phyloP scores from a whole-genome alignment of 257 asterid species.

The Apocynum venetum region DNA sequence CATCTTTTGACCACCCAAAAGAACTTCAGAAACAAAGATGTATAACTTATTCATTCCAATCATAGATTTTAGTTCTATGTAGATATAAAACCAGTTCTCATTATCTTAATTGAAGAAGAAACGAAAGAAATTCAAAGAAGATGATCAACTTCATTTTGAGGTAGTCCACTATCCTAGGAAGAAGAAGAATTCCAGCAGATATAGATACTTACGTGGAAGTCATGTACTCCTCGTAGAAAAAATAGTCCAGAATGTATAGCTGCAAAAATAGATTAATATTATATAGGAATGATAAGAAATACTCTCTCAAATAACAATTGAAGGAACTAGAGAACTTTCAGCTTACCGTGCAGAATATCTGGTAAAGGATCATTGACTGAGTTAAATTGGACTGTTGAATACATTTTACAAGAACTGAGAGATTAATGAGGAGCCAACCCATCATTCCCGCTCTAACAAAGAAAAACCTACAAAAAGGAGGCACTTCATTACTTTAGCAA shows the following conservation, averaged over 20 bases:
- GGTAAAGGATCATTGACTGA: slow-evolving; percentile 84
- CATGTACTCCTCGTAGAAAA: slow-evolving; percentile 88
- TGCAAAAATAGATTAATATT: slow-evolving; percentile 26
- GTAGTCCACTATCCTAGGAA: neutral
- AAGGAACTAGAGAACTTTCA: slow-evolving; percentile 6
- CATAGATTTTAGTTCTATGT: neutral
- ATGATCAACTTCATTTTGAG: neutral
- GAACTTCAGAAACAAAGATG: neutral
- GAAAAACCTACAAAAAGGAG: slow-evolving; percentile 55
- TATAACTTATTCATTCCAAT: neutral
- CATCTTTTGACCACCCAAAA: neutral
- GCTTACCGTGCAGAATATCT: slow-evolving; percentile 74
- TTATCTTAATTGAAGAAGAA: too few species aligned
- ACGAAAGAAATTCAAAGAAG: neutral
- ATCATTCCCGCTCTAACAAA: slow-evolving; percentile 99
- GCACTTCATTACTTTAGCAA: neutral
- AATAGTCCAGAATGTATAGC: slow-evolving; percentile 90
- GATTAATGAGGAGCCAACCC: slow-evolving; percentile 98
- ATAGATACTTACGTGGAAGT: slow-evolving; percentile 85
- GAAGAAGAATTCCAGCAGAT: neutral
- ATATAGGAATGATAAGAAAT: neutral
- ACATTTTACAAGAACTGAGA: slow-evolving; percentile 82
- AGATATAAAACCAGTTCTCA: neutral
- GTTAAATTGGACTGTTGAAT: slow-evolving; percentile 54
- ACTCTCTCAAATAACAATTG: neutral